Evolutionary conservation across 768 basidiomycete species (phyloP), one percentile per base, ranked within the genome.

Genomic region (Phallus indusiatus): DNA sequence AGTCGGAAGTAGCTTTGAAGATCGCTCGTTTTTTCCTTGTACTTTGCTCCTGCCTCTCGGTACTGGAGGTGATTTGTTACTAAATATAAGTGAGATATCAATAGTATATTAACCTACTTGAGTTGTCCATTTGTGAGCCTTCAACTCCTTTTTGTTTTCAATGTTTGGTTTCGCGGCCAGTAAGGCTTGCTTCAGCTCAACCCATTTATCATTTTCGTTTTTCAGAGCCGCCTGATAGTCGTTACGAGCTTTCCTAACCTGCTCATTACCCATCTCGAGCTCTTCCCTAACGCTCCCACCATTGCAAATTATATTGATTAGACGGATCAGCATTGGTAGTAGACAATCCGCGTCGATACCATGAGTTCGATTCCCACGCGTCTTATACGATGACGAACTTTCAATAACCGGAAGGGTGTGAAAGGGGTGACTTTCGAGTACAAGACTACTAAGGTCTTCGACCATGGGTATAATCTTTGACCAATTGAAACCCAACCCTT

Each of bases 171-270:
- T 75, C 72, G 53, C 35, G 9, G 62, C 60, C 11, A 37, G 22
- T 18, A 64, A 55, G 64, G 73, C 74, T 47, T 73, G 72, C 52
- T 69, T 72, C 49, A 81, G 79, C 14, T 59, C 54, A 11, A 49
- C 42, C 78, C 81, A 86, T 37, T 77, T 73, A 59, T 83, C 82
- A 28, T 80, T 82, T 64, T 83, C 87, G 24, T 75, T 73, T 64
- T 74, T 80, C 1, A 73, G 69, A 2, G 75, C 77, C 62, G 85
- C 85, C 61, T 75, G 77, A 3, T 75, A 77, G 9, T 79, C 77
- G 54, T 76, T 80, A 14, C 65, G 62, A 10, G 73, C 67, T 54
- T 86, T 83, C 66, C 81, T 89, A 37, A 71, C 76, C 24, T 82
- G 78, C 63, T 78, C 76, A 0, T 71, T 60, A 5, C 83, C 84